These are phyloP conservation scores for Aeminium ludgeri DNA, from an alignment of 495 filamentous ascomycete species.

Conservation along the genomic window DNA sequence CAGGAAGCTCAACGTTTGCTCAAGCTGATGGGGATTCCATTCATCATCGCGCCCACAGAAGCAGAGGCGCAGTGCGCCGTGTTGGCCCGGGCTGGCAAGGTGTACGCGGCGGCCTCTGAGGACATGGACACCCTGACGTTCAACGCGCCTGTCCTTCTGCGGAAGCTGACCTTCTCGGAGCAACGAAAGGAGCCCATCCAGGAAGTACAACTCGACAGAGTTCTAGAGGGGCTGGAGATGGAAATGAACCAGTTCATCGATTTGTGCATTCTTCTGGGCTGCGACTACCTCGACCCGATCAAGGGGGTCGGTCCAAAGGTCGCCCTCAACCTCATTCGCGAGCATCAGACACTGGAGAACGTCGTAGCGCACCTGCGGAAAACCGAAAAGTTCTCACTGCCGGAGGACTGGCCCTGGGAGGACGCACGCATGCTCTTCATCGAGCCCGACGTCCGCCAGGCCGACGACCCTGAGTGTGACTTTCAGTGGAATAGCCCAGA, in stretches of 20 bases:
- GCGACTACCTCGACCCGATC: conserved; percentile 92
- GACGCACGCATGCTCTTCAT: conserved; percentile 87
- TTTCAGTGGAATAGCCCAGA: conserved; percentile 96
- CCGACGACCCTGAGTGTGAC: conserved; percentile 72
- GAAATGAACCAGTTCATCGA: conserved; percentile 81
- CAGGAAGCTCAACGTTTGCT: conserved; percentile 79
- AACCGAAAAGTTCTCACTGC: conserved; percentile 53
- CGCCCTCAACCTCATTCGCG: conserved; percentile 80
- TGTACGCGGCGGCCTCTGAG: conserved; percentile 90
- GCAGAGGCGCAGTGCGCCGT: conserved; percentile 93
- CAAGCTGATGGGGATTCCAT: conserved; percentile 90
- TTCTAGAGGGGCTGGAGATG: conserved; percentile 72
- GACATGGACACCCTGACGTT: conserved; percentile 99
- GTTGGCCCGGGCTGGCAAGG: conserved; percentile 79
- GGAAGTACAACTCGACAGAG: conserved; percentile 75
- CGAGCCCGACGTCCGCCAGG: conserved; percentile 71
- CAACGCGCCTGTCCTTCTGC: conserved; percentile 71
- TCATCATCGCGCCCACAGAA: conserved; percentile 87
- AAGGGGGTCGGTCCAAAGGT: conserved; percentile 84
- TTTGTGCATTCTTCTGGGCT: conserved; percentile 92
- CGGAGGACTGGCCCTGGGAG: conserved; percentile 83
- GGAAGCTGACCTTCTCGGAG: conserved; percentile 92
- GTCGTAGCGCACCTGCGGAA: conserved; percentile 46
- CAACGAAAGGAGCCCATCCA: conserved; percentile 95
- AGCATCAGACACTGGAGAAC: conserved; percentile 71